Evolutionary conservation across 2,329 filamentous ascomycete genomes (phyloP).

Genomic region (Taxawa tesnikishii): DNA sequence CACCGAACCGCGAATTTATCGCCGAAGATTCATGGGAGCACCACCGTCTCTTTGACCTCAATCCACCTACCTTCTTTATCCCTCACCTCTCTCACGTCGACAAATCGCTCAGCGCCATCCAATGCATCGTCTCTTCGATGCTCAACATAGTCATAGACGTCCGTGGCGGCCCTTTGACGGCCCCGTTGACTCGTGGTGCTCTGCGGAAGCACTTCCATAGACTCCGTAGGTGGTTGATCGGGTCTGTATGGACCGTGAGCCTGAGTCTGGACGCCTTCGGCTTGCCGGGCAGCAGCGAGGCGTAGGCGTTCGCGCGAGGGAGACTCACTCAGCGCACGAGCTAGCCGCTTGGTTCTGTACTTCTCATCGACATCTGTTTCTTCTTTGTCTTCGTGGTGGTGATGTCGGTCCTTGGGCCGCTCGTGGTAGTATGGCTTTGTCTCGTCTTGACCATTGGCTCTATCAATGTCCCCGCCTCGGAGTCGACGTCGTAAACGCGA

Average conservation of each 20-base stretch:
- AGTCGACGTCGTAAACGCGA: background rate
- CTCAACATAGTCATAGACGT: background rate
- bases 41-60: conserved; percentile 6
- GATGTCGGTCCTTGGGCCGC: no score
- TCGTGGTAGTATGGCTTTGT: background rate
- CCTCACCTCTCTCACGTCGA: conserved; percentile 3
- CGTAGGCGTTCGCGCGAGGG: conserved; percentile 4
- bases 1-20: no score
- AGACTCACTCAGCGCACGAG: conserved; percentile 4
- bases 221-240: conserved; percentile 2
- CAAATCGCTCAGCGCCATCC: background rate
- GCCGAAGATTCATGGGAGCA: no score
- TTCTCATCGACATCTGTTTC: no score
- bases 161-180: background rate
- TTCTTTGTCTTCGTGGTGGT: no score
- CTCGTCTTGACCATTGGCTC: background rate
- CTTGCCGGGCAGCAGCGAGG: background rate
- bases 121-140: background rate
- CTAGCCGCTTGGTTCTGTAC: no score
- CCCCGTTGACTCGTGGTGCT: background rate
- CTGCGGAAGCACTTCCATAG: conserved; percentile 4
- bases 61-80: conserved; percentile 4
- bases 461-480: background rate
- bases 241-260: conserved; percentile 5
- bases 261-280: background rate